These are phyloP conservation scores for Wickerhamiella musiphila DNA, from an alignment of 805 yeast genomes.

Conservation along the genomic window DNA sequence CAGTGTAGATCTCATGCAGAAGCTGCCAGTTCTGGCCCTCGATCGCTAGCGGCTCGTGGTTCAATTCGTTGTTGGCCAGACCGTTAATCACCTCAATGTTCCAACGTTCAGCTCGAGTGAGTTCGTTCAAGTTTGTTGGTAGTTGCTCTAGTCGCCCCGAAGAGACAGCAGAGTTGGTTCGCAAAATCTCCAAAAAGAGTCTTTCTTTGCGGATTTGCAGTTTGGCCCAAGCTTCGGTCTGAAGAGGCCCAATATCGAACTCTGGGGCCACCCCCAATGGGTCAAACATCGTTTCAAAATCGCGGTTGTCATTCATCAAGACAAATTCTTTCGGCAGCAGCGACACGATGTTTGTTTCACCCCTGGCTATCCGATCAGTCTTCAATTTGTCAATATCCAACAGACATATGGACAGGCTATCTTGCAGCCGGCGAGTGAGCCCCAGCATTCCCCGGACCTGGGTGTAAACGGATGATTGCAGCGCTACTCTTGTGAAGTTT, in stretches of 20 bases:
- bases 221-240: constrained; percentile 4
- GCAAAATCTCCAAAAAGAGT: constrained; percentile 2
- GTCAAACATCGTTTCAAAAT: constrained; percentile 29
- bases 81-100: constrained; percentile 12
- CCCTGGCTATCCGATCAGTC: constrained; percentile 11
- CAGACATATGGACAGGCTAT: constrained; percentile 29
- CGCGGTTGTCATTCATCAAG: constrained; percentile 38
- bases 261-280: neutral
- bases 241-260: constrained; percentile 8
- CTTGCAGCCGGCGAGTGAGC: constrained; percentile 33
- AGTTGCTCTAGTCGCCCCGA: neutral
- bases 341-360: constrained; percentile 6
- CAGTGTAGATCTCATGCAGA: constrained; percentile 15
- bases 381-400: constrained; percentile 18
- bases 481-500: constrained; percentile 33
- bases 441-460: constrained; percentile 52
- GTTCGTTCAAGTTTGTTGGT: constrained; percentile 8
- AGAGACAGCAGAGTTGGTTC: neutral
- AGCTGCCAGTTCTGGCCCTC: constrained; percentile 14
- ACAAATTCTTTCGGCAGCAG: constrained; percentile 5
- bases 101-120: constrained; percentile 27
- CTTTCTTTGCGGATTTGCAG: constrained; percentile 8
- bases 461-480: constrained; percentile 41
- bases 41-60: neutral
- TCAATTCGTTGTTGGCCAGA: constrained; percentile 7